Evolutionary conservation across 768 basidiomycete genomes (phyloP), one percentile per base, ranked within the genome.

Genomic region (Myochromella boudieri): DNA sequence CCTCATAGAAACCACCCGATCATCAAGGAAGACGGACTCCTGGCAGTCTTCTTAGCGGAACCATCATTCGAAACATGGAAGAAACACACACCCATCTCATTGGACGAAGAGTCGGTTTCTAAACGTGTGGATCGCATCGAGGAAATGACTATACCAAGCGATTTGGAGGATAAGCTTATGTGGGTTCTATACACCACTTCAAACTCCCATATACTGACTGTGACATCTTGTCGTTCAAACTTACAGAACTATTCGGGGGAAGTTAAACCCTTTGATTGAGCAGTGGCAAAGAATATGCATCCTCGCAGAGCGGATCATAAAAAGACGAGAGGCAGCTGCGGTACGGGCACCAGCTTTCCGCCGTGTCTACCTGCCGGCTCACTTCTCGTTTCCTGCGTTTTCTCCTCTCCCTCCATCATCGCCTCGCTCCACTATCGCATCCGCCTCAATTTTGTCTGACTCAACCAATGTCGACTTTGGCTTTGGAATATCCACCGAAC

Each of bases 281-380:
- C 85, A 90, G 51, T 97, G 94, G 91, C 90, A 94, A 58, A 85
- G 87, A 59, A 84, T 97, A 60, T 91, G 90, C 63, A 69, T 90
- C 46, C 76, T 93, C 44, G 79, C 85, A 15, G 95, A 98, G 68
- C 86, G 93, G 51, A 80, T 91, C 53, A 80, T 95, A 44, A 91
- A 86, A 67, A 82, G 95, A 68, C 82, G 91, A 60, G 89, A 95
- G 76, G 87, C 91, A 69, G 87, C 89, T 73, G 86, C 89, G 77
- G 91, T 89, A 87, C 81, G 90, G 74, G 68, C 65, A 71, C 73
- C 81, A 72, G 75, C 76, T 72, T 74, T 79, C 68, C 76, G 74
- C 73, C 79, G 77, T 66, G 65, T 74, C 65, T 80, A 77, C 70
- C 69, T 83, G 62, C 78, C 76, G 69, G 75, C 87, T 88, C 81